Evolutionary conservation across 116 monocot species (phyloP).

Genomic region (Papilionanthe hybrid): DNA sequence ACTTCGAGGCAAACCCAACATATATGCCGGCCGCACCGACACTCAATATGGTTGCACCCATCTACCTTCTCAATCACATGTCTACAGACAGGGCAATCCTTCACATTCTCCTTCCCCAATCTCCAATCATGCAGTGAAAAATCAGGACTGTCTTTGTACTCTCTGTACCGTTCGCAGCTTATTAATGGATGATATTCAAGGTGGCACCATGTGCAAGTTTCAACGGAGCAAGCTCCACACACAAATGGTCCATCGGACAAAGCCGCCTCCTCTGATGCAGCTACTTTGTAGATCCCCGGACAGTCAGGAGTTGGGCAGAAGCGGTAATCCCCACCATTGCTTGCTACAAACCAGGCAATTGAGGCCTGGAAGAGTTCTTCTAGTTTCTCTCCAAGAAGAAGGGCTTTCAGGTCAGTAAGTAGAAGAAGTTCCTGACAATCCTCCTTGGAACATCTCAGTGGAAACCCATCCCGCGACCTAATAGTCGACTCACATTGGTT

Average conservation of each 20-base stretch:
- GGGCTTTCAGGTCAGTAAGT: conserved; percentile 49
- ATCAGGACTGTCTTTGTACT: conserved; percentile 81
- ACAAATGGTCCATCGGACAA: conserved; percentile 24
- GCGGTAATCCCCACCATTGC: conserved; percentile 51
- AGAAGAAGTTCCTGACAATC: conserved; percentile 45
- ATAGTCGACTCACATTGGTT: conserved; percentile 79
- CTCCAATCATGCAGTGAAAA: conserved; percentile 61
- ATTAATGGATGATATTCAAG: conserved; percentile 75
- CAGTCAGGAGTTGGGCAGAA: conserved; percentile 96
- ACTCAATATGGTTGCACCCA: conserved; percentile 86
- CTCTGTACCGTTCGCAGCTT: conserved; percentile 67
- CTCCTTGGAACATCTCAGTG: conserved; percentile 59
- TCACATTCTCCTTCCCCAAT: conserved; percentile 73
- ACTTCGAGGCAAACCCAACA: conserved; percentile 73
- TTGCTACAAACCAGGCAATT: conserved; percentile 51
- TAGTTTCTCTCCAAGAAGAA: conserved; percentile 44
- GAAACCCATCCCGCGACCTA: conserved; percentile 69
- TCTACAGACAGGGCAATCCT: conserved; percentile 62
- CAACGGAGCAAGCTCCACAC: conserved; percentile 63
- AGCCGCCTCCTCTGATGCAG: conserved; percentile 7
- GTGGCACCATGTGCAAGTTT: conserved; percentile 85
- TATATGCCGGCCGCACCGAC: conserved; percentile 75
- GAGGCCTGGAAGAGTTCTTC: conserved; percentile 90
- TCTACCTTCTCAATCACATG: conserved; percentile 81
- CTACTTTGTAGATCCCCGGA: conserved; percentile 56